Conservation (phyloP, 805 yeast genomes). For the Hanseniaspora lachancei region DNA sequence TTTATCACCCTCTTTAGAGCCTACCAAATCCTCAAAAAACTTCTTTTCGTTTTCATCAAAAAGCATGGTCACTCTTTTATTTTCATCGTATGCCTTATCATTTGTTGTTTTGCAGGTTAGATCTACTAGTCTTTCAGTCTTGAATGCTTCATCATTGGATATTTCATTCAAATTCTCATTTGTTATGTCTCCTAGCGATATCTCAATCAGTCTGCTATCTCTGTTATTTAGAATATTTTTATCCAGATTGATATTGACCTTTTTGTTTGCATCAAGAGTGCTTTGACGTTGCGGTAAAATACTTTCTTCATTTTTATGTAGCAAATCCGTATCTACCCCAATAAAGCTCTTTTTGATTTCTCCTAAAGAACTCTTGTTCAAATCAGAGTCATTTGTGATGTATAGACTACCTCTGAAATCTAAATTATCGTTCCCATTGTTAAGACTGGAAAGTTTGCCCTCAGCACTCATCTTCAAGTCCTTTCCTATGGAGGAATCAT, state of each 20-base stretch:
- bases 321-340: neutral
- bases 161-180: conserved; percentile 2
- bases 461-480: neutral
- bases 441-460: neutral
- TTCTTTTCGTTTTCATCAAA: conserved; percentile 21
- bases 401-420: conserved; percentile 10
- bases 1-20: conserved; percentile 2
- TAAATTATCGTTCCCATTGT: neutral
- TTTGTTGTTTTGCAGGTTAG: conserved; percentile 1
- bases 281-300: neutral
- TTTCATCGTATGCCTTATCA: neutral
- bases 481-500: neutral
- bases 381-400: conserved; percentile 4
- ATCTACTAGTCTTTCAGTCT: neutral
- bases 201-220: conserved; percentile 9
- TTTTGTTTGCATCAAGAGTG: neutral
- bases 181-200: conserved; percentile 7
- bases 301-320: neutral
- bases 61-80: conserved; percentile 22
- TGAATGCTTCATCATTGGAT: neutral
- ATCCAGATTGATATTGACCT: neutral
- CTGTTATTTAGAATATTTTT: neutral
- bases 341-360: neutral
- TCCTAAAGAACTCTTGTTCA: conserved; percentile 1
- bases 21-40: conserved; percentile 14